phyloP scores from a whole-genome alignment of 495 filamentous ascomycete species.

The Trypethelium eluteriae region DNA sequence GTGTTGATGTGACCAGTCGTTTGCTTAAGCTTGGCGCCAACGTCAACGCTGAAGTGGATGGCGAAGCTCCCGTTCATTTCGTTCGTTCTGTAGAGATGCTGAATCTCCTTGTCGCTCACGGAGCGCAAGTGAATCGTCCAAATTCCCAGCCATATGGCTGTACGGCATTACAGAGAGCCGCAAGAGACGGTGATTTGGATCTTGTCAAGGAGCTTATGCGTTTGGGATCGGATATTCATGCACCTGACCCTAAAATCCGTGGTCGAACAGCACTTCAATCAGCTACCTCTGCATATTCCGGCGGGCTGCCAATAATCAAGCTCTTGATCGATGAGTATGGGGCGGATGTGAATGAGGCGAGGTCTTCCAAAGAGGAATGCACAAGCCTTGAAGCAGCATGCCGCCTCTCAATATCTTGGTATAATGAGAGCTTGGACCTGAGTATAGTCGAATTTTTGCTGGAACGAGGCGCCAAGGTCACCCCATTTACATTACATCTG shows the following conservation, averaged over 20 bases:
- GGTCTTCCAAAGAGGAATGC: not conserved
- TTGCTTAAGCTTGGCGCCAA: slow-evolving; percentile 6
- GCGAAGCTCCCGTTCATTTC: not conserved
- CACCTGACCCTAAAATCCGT: not conserved
- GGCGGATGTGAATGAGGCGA: slow-evolving; percentile 4
- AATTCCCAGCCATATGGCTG: not conserved
- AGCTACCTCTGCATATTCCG: not conserved
- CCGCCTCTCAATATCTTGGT: not conserved
- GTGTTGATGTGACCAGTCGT: not conserved
- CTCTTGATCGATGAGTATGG: slow-evolving; percentile 5
- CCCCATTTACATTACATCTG: not conserved
- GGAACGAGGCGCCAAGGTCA: slow-evolving; percentile 4
- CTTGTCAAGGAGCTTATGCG: slow-evolving; percentile 3
- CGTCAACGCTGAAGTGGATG: slow-evolving; percentile 8
- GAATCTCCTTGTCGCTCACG: slow-evolving; percentile 6
- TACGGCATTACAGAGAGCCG: not conserved
- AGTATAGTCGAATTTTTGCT: slow-evolving; percentile 1
- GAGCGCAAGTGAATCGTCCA: not conserved
- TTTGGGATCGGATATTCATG: slow-evolving; percentile 4
- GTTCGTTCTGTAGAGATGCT: not conserved
- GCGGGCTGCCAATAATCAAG: not conserved
- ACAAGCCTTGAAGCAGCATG: slow-evolving; percentile 3
- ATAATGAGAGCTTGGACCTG: not conserved
- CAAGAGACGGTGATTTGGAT: not conserved
- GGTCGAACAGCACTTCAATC: slow-evolving; percentile 5